Evolutionary conservation across 768 basidiomycete genomes (phyloP).

Genomic region (Sporobolomyces phaffii): DNA sequence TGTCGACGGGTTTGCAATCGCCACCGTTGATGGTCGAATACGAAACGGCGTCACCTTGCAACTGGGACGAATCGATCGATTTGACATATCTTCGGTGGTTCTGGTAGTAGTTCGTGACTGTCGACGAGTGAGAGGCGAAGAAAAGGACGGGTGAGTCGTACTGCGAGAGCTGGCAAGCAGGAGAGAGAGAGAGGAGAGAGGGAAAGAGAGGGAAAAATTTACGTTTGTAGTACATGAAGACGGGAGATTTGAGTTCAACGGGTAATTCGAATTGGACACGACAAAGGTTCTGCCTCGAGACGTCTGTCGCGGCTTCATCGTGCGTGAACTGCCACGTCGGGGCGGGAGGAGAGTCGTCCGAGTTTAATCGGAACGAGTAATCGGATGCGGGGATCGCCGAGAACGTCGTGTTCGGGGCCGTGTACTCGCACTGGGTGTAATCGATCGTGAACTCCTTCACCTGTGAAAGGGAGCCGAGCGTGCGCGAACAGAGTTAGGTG

Average conservation of each 20-base stretch:
- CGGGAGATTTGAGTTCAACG: constrained; percentile 45
- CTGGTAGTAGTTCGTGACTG: constrained; percentile 86
- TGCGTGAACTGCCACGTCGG: constrained; percentile 68
- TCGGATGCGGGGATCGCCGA: constrained; percentile 55
- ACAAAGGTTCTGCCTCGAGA: constrained; percentile 59
- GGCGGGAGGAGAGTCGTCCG: constrained; percentile 52
- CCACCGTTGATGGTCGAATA: constrained; percentile 51
- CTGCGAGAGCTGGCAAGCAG: constrained; percentile 15
- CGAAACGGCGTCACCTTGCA: constrained; percentile 64
- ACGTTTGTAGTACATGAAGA: constrained; percentile 87
- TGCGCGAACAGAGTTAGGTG: too few species aligned
- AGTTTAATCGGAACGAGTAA: constrained; percentile 62
- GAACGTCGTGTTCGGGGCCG: constrained; percentile 54
- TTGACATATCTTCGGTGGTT: constrained; percentile 97
- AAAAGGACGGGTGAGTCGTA: too few species aligned
- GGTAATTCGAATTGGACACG: constrained; percentile 49
- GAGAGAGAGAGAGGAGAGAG: background rate
- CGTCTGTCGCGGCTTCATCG: constrained; percentile 52
- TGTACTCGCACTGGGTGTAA: constrained; percentile 83
- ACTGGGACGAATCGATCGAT: constrained; percentile 75
- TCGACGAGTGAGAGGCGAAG: too few species aligned
- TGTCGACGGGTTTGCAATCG: constrained; percentile 83
- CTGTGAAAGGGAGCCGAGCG: constrained; percentile 51
- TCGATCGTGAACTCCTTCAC: constrained; percentile 92
- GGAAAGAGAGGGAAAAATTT: background rate